Base-by-base conservation (phyloP, 352 stramenopile species). In the Globisporangium yorkense region DNA sequence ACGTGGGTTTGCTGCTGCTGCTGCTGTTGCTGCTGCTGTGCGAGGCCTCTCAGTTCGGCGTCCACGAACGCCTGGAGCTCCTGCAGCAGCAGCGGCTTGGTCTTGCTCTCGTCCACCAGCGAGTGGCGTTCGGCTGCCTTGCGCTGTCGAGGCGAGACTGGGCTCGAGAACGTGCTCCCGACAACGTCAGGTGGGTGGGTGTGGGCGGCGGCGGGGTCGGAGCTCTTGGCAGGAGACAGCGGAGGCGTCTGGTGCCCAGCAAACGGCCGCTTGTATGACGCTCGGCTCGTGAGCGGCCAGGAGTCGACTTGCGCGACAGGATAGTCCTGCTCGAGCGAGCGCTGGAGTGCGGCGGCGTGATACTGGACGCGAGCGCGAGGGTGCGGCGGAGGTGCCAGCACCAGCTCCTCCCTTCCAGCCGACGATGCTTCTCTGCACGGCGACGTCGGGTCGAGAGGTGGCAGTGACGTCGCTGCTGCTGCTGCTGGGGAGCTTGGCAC, bases 61-160 rank as follows among this genome's bases (percentile, higher is more conserved):
- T 62, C 40, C 24, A 87, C 39, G 24, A 79, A 79, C 6, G 55
- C 43, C 15, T 80, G 48, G 6, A 87, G 46, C 52, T 84, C 74
- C 46, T 87, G 76, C 2, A 87, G 51, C 31, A 84, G 41, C 33
- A 63, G 54, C 9, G 75, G 71, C 63, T 70, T 74, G 51, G 67
- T 59, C 66, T 57, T 77, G 58, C 47, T 74, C 53, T 66, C 70
- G 45, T 40, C 71, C 46, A 43, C 62, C 24, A 51, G 56, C 54
- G 37, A 54, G 21, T 75, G 66, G 0, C 67, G 57, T 16, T 71
- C 66, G 24, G 33, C 61, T 6, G 50, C 58, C 37, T 72, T 74
- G 18, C 61, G 65, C 27, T 58, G 55, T 4, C 65, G 41, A 3
- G 65, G 65, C 13, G 61, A 69, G 20, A 61, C 48, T 3, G 45